These are phyloP conservation scores for Rehmannia glutinosa DNA, from an alignment of 257 asterid species.

Conservation along the genomic window DNA sequence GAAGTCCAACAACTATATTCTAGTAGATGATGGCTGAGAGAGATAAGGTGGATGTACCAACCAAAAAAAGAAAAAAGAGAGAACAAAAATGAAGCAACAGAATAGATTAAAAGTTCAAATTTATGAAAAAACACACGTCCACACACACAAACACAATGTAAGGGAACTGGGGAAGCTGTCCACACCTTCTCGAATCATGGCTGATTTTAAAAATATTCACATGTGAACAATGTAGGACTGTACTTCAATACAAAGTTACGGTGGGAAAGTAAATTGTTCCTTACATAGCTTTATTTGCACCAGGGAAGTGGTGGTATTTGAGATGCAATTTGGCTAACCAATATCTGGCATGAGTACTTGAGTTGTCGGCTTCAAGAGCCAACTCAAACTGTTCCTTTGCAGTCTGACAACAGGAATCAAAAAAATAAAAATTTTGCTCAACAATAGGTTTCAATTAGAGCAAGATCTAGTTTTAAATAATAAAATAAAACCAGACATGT, in stretches of 20 bases:
- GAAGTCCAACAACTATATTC: neutral
- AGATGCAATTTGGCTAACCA: slow-evolving; percentile 87
- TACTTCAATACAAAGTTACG: slow-evolving; percentile 10
- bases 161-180: neutral
- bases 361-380: slow-evolving; percentile 92
- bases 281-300: slow-evolving; percentile 83
- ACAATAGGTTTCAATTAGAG: neutral
- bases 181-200: neutral
- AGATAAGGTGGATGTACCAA: neutral
- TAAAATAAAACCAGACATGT: neutral
- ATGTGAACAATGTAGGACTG: neutral
- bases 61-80: neutral
- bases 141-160: neutral
- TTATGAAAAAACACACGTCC: neutral
- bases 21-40: neutral
- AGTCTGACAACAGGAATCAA: slow-evolving; percentile 44
- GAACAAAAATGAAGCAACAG: too few species aligned
- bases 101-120: neutral
- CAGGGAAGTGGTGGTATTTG: slow-evolving; percentile 83
- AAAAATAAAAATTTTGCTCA: neutral
- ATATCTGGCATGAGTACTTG: slow-evolving; percentile 86
- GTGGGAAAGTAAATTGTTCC: slow-evolving; percentile 16
- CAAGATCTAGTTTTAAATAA: slow-evolving; percentile 1
- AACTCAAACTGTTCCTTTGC: slow-evolving; percentile 90
- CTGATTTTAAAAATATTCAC: neutral